Evolutionary conservation across 78 protist genomes (phyloP), one percentile per base, ranked within the genome.

Genomic region (Emiliania huxleyi): DNA sequence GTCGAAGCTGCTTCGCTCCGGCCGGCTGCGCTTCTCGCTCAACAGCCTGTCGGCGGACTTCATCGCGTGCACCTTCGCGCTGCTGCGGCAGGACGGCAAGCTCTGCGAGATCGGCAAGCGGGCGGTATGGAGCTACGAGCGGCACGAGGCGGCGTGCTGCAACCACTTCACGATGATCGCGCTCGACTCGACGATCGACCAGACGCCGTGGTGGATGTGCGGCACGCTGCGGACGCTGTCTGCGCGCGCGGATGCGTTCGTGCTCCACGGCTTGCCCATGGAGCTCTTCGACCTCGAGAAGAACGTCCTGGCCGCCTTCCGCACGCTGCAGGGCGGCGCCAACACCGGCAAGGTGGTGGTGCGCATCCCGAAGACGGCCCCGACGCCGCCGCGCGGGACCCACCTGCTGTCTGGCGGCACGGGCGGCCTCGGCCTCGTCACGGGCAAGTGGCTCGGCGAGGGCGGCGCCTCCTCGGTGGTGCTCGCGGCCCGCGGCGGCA

Each of bases 271-370:
- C 43, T 11, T 91, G 37, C 93, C 93, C 12, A 15, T 71, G 40
- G 0, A 19, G n/a, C 18, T 6, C 19, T 91, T 69, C 83, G 85
- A 75, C 42, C 45, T 91, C 40, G 44, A 12, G n/a, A 40, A 19
- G 21, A 43, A 43, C 15, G 4, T 33, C 35, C n/a, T 11, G 48
- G 56, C 38, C 35, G 93, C 93, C 0, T 91, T 91, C 87, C 69
- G 83, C n/a, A 3, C 33, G 37, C 23, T 91, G 69, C 56, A 75
- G 45, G 11, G 81, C 45, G 93, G 87, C 40, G 23, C 29, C 45
- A 75, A 91, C 87, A 73, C 40, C 23, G 93, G 93, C 35, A 91
- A 91, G 87, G 52, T 91, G 37, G 93, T 91, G 71, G 33, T 91
- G 46, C 42, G 85, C 33, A 6, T 69, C 35, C n/a, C 48, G 43